A percentile compares a stretch with the other conserved stretches of the same genome.
Conservation (phyloP, 768 basidiomycete genomes). For the Mycena latifolia region DNA sequence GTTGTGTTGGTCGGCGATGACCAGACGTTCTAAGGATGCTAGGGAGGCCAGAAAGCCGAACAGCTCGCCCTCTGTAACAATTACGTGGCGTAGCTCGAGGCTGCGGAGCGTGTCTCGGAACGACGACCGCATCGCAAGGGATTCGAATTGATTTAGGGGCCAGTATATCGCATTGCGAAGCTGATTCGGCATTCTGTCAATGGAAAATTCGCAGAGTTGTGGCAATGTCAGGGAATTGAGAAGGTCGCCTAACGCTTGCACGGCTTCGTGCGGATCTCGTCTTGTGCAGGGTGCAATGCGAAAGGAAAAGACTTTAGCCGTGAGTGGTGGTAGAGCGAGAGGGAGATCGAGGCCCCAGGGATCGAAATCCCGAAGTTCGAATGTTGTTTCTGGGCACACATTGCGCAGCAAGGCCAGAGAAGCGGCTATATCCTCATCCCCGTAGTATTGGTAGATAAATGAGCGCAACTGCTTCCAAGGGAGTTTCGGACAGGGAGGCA, state of each 20-base stretch:
- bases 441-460: neutral
- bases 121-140: neutral
- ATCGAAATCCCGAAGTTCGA: neutral
- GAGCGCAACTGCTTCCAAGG: neutral
- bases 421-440: neutral
- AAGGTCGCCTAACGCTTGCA: neutral
- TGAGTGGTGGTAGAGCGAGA: neutral
- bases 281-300: neutral
- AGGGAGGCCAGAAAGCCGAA: neutral
- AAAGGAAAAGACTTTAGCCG: neutral
- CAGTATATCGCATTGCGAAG: neutral
- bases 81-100: neutral
- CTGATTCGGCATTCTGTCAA: neutral
- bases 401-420: neutral
- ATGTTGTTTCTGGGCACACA: neutral
- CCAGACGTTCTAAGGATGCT: neutral
- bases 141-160: neutral
- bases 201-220: neutral
- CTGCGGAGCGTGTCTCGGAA: constrained; percentile 7
- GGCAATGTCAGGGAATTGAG: neutral
- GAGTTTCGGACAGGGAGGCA: neutral
- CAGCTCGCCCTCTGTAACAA: neutral
- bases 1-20: too few relatives aligned
- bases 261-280: neutral
- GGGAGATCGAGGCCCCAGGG: neutral